Base-by-base conservation (phyloP, 1,139 yeast genomes). In the Candida tunisiensis region DNA sequence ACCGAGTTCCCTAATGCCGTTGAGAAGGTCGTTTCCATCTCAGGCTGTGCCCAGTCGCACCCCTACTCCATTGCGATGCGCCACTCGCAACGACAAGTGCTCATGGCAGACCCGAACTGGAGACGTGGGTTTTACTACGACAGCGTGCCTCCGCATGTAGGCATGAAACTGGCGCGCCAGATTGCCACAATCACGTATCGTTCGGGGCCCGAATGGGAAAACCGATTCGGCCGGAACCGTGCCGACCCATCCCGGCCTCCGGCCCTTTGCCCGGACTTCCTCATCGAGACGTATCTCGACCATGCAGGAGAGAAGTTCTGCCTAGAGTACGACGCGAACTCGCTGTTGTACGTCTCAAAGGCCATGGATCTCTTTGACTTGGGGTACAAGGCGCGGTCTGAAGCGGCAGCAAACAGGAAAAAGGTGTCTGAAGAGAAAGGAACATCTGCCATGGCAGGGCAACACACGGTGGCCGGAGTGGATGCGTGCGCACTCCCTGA, bases 181-280 rank as follows among this genome's bases (percentile, higher is more conserved):
- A 80, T 83, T 28, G 95, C 94, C 12, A 83, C 96, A 0, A 82
- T 85, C 26, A 82, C 95, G 0, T 83, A 83, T 49, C 63, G 96
- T 39, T 79, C 93, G 1, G 96, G 96, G 0, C 95, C 95, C 2
- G 96, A 83, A 50, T 83, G 96, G 96, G 96, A 83, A 47, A 69
- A 72, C 39, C 57, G 95, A 33, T 83, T 83, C 50, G 94, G 94
- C 2, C 66, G 92, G 33, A 82, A 77, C 41, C 61, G 96, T 34
- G 78, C 93, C 0, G 88, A 80, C 46, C 88, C 83, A 18, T 56
- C 71, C 5, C 62, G 61, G 34, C 65, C 77, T 5, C 94, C 94
- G 1, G 93, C 93, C 0, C 57, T 85, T 27, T 83, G 95, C 49
- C 93, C 95, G 0, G 96, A 83, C 44, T 83, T 82, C 46, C 55